Conservation (phyloP, 345 rosid genomes). For the Murraya koenigii region DNA sequence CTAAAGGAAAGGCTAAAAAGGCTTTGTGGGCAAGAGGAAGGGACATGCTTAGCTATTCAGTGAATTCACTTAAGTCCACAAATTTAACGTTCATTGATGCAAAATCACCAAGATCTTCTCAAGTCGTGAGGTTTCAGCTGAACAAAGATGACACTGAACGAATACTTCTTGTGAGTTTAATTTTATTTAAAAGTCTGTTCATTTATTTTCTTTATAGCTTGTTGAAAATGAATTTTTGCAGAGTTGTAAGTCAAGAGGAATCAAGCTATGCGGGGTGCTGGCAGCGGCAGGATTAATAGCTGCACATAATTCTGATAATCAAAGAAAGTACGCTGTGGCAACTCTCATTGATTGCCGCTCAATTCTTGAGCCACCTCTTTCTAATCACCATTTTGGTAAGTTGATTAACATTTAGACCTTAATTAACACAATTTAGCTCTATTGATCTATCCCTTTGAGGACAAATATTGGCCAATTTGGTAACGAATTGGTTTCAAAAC, state of each 20-base stretch:
- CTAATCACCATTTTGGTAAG: constrained; percentile 34
- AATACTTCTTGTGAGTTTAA: constrained; percentile 28
- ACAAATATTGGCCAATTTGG: no score
- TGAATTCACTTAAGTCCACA: constrained; percentile 32
- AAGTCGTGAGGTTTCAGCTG: constrained; percentile 38
- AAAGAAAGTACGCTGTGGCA: constrained; percentile 26
- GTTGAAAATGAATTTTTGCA: not conserved
- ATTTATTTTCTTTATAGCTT: not conserved
- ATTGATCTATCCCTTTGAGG: no score
- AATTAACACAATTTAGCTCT: no score
- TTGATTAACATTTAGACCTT: not conserved
- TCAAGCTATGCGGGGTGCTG: constrained; percentile 28
- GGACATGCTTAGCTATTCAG: constrained; percentile 41
- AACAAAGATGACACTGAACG: constrained; percentile 25
- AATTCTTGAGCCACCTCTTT: constrained; percentile 36
- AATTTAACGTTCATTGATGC: constrained; percentile 40
- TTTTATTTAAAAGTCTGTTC: not conserved
- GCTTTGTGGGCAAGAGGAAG: constrained; percentile 39
- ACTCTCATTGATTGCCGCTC: constrained; percentile 37
- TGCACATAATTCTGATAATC: constrained; percentile 9
- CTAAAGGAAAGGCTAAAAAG: constrained; percentile 33
- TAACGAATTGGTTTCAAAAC: no score
- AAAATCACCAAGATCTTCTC: constrained; percentile 33
- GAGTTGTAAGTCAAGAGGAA: constrained; percentile 28
- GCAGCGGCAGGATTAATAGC: constrained; percentile 31